A percentile compares a stretch with the other conserved stretches of the same genome.
Conservation (phyloP, 306 rosid genomes). For the Corylus heterophylla region DNA sequence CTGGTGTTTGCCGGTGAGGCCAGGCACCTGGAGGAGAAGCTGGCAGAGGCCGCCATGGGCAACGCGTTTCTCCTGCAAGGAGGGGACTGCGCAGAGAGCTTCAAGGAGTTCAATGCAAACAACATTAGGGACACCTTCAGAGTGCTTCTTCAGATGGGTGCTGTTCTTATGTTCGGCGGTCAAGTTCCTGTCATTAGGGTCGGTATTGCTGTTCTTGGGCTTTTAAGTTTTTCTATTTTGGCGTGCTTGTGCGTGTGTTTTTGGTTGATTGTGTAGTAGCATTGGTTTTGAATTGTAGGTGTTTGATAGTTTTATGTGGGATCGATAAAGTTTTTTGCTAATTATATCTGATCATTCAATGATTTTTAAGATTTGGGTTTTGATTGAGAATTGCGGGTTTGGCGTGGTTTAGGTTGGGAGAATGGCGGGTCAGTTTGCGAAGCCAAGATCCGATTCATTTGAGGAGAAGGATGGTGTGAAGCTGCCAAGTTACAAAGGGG, state of each 20-base stretch:
- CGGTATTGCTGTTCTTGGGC: neutral
- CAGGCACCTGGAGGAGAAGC: slow-evolving; percentile 63
- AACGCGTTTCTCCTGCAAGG: slow-evolving; percentile 74
- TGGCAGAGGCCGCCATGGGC: slow-evolving; percentile 71
- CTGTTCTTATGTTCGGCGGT: slow-evolving; percentile 79
- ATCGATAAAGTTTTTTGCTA: neutral
- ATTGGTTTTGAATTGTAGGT: neutral
- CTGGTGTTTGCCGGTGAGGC: slow-evolving; percentile 83
- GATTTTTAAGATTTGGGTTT: neutral
- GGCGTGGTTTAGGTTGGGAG: slow-evolving; percentile 60
- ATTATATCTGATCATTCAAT: neutral
- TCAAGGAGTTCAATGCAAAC: slow-evolving; percentile 76
- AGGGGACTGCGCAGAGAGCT: slow-evolving; percentile 78
- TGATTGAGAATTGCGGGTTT: neutral
- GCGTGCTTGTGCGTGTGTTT: neutral
- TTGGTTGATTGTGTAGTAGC: neutral
- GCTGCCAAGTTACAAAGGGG: slow-evolving; percentile 67
- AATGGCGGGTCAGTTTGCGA: slow-evolving; percentile 82
- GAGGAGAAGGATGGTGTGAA: slow-evolving; percentile 65
- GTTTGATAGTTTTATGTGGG: neutral
- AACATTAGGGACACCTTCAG: slow-evolving; percentile 71
- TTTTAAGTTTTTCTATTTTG: neutral
- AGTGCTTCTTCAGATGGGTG: slow-evolving; percentile 71
- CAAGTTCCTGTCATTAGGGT: slow-evolving; percentile 72
- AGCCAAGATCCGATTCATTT: slow-evolving; percentile 53